Evolutionary conservation across 2,329 filamentous ascomycete genomes (phyloP).

Genomic region (Atkinsonella texensis): DNA sequence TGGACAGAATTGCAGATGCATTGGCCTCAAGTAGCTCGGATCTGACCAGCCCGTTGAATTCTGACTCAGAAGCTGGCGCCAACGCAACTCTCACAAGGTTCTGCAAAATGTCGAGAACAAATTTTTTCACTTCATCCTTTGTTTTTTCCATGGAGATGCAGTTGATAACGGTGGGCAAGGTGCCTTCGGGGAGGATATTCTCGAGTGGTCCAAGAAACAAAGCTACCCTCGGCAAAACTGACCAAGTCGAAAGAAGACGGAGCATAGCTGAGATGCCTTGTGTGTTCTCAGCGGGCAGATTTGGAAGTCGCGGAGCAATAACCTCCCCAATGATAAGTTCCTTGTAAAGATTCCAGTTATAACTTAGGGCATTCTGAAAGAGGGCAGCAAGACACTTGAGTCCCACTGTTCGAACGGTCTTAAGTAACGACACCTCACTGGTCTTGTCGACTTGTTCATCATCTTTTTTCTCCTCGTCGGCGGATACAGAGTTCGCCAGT

Average conservation of each 20-base stretch:
- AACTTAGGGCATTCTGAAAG: conserved; percentile 59
- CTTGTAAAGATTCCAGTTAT: conserved; percentile 63
- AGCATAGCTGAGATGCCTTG: conserved; percentile 80
- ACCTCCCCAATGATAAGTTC: conserved; percentile 61
- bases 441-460: conserved; percentile 31
- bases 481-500: conserved; percentile 29
- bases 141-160: conserved; percentile 60
- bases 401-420: conserved; percentile 56
- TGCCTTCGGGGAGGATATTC: conserved; percentile 37
- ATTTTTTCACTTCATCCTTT: conserved; percentile 78
- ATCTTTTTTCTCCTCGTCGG: conserved; percentile 21
- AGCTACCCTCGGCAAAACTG: conserved; percentile 51
- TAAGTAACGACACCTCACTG: conserved; percentile 46
- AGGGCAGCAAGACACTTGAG: conserved; percentile 72
- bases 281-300: conserved; percentile 72
- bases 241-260: conserved; percentile 72
- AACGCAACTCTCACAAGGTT: conserved; percentile 52
- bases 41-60: conserved; percentile 45
- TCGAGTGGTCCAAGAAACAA: conserved; percentile 46
- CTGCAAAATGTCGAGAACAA: conserved; percentile 63
- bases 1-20: conserved; percentile 48
- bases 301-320: conserved; percentile 63
- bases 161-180: conserved; percentile 61
- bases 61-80: conserved; percentile 40
- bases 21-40: conserved; percentile 44